Evolutionary conservation across 768 basidiomycete species (phyloP).

Genomic region (Cystofilobasidium bisporidii): DNA sequence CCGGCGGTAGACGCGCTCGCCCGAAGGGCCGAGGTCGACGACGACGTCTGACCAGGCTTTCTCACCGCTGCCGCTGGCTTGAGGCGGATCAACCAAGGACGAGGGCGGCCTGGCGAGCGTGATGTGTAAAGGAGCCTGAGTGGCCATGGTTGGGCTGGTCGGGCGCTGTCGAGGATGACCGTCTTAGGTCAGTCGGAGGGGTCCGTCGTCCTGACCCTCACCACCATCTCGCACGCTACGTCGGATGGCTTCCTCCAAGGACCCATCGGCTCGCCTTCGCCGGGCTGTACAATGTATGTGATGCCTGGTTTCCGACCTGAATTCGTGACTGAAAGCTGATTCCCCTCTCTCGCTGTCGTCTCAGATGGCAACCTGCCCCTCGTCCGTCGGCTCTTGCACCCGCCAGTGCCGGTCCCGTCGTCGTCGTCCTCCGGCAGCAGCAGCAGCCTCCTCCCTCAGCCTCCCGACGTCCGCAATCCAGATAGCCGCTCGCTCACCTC

Average conservation of each 20-base stretch:
- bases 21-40: neutral
- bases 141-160: too few species aligned
- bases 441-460: slow-evolving; percentile 28
- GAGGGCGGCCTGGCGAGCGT: too few species aligned
- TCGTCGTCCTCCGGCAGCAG: neutral
- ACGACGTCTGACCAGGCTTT: too few species aligned
- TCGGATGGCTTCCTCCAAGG: too few species aligned
- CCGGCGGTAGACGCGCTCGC: neutral
- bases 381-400: slow-evolving; percentile 71
- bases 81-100: too few species aligned
- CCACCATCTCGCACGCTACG: too few species aligned
- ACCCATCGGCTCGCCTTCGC: neutral
- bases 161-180: too few species aligned
- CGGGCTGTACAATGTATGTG: neutral
- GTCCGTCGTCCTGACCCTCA: too few species aligned
- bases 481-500: slow-evolving; percentile 78
- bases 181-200: too few species aligned
- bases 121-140: too few species aligned
- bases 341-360: neutral
- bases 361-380: slow-evolving; percentile 90
- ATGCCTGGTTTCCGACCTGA: neutral
- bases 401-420: neutral
- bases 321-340: neutral
- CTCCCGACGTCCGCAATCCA: slow-evolving; percentile 71
- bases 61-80: too few species aligned